Conservation (phyloP, 2,329 filamentous ascomycete species). For the Fusarium sp. region DNA sequence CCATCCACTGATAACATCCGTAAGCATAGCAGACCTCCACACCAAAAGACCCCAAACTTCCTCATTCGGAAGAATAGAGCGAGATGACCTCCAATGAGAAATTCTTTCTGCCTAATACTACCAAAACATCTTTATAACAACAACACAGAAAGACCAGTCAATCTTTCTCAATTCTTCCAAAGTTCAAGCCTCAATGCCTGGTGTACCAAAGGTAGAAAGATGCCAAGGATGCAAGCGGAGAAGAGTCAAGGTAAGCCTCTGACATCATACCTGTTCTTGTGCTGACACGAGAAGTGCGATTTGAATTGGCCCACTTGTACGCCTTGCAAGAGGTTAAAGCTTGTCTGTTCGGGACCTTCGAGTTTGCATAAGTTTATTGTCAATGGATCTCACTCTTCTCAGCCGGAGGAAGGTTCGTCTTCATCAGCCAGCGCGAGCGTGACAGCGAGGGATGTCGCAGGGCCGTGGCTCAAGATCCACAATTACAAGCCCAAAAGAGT, state of each 20-base stretch:
- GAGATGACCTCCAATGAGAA: neutral
- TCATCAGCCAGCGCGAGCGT: neutral
- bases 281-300: neutral
- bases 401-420: neutral
- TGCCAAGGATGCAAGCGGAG: neutral
- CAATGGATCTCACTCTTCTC: neutral
- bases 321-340: neutral
- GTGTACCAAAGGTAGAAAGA: neutral
- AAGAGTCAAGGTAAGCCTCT: neutral
- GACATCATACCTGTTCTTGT: neutral
- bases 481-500: neutral
- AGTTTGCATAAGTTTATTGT: neutral
- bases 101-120: neutral
- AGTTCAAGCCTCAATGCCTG: neutral
- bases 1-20: neutral
- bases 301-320: neutral
- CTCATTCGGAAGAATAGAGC: neutral
- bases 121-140: neutral
- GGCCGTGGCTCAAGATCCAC: neutral
- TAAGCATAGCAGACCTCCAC: neutral
- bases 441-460: neutral
- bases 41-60: neutral
- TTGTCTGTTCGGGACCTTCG: neutral
- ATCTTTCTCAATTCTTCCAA: rapidly evolving
- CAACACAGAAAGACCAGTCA: rapidly evolving